Percentiles rank a stretch among this genome's conserved stretches.
phyloP scores from a whole-genome alignment of 202 grass and related monocot genomes.

The Setaria viridis region DNA sequence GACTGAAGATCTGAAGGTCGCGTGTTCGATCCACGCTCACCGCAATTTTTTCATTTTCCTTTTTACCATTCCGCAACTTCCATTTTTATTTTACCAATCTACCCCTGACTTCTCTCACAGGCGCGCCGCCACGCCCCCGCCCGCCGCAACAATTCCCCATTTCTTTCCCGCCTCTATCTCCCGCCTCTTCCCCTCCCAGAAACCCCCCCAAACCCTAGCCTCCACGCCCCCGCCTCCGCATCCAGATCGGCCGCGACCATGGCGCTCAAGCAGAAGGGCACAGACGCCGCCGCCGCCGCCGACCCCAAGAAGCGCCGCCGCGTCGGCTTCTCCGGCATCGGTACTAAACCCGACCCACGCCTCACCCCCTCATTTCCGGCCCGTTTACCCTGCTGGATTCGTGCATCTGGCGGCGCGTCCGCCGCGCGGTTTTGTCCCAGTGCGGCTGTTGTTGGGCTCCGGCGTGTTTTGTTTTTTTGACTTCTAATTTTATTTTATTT shows the following conservation, averaged over 20 bases:
- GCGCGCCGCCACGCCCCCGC: not conserved
- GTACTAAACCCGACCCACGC: constrained; percentile 36
- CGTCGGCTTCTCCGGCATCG: constrained; percentile 75
- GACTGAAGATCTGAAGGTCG: constrained; percentile 99
- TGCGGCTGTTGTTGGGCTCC: not conserved
- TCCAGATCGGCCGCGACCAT: constrained; percentile 44
- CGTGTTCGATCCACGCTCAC: constrained; percentile 92
- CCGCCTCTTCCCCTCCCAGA: constrained; percentile 43
- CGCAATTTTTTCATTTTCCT: not conserved
- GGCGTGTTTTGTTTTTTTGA: not conserved
- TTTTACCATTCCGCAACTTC: not conserved
- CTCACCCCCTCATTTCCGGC: not conserved
- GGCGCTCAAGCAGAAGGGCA: constrained; percentile 90
- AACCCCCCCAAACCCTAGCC: constrained; percentile 51
- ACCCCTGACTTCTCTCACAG: not conserved
- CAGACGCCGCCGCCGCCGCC: constrained; percentile 49
- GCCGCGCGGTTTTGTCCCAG: not conserved
- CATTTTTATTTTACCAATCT: not conserved
- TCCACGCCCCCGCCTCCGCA: not conserved
- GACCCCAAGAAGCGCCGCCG: constrained; percentile 77
- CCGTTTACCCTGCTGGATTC: not conserved
- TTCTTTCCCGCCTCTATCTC: constrained; percentile 61
- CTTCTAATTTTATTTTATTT: not conserved
- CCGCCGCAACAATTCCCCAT: constrained; percentile 41
- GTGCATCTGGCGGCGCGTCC: not conserved